Evolutionary conservation across 2,329 filamentous ascomycete genomes (phyloP).

Genomic region (Penicillium sp.): DNA sequence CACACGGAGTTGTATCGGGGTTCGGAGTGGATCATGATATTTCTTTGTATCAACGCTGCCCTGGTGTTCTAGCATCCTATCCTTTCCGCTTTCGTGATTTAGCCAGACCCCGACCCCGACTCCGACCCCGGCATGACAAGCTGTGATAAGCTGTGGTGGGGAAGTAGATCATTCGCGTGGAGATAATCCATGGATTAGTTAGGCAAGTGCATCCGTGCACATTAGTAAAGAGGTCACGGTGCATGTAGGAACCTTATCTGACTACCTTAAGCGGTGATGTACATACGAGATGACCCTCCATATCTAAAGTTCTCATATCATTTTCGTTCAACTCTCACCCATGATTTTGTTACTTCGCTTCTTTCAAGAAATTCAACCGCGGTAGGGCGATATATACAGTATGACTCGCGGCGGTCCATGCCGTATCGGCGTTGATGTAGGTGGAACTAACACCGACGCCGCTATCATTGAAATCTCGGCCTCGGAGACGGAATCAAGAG

Average conservation of each 20-base stretch:
- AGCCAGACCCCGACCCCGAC: not conserved
- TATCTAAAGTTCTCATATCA: not conserved
- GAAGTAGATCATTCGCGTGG: not conserved
- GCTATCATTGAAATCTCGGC: constrained; percentile 31
- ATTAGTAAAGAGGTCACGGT: too few relatives aligned
- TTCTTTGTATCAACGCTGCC: not conserved
- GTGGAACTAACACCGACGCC: constrained; percentile 42
- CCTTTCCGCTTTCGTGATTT: too few relatives aligned
- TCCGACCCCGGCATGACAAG: not conserved
- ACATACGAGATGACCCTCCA: too few relatives aligned
- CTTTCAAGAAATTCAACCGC: not conserved
- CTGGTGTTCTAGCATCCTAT: too few relatives aligned
- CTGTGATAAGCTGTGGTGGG: not conserved
- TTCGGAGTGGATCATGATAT: not conserved
- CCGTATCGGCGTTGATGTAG: constrained; percentile 47
- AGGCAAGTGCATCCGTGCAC: too few relatives aligned
- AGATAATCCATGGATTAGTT: not conserved
- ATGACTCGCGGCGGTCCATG: constrained; percentile 24
- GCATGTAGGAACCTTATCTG: too few relatives aligned
- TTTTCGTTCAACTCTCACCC: not conserved
- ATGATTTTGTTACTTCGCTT: not conserved
- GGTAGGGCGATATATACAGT: not conserved
- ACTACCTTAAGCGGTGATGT: too few relatives aligned
- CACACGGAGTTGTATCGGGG: not conserved
- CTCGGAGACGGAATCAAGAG: constrained; percentile 23